These are phyloP conservation scores for Mycena amicta DNA, from an alignment of 768 basidiomycete genomes.

Conservation along the genomic window DNA sequence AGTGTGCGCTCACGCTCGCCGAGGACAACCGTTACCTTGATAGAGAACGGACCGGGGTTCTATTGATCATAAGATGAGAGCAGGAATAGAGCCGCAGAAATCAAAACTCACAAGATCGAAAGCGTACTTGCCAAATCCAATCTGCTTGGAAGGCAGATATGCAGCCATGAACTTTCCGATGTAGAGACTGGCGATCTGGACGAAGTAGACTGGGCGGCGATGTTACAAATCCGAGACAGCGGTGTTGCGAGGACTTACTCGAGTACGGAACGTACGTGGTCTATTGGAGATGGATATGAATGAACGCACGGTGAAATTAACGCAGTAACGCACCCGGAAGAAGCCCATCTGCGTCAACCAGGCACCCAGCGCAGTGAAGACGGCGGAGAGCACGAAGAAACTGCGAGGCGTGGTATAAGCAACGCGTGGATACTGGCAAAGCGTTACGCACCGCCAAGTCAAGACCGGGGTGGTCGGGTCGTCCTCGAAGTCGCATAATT, in stretches of 20 bases:
- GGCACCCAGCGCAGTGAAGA: conserved; percentile 29
- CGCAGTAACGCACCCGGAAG: background rate
- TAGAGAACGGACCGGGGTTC: conserved; percentile 26
- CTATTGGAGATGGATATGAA: conserved; percentile 5
- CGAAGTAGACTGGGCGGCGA: conserved; percentile 24
- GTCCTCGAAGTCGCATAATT: conserved; percentile 28
- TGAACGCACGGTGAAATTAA: background rate
- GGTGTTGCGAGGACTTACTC: conserved; percentile 8
- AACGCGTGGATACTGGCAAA: background rate
- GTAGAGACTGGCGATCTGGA: conserved; percentile 27
- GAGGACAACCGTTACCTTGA: no score
- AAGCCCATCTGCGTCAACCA: conserved; percentile 30
- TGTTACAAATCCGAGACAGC: no score
- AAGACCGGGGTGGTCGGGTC: conserved; percentile 26
- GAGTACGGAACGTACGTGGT: conserved; percentile 31
- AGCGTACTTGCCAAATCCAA: conserved; percentile 21
- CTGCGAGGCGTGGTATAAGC: conserved; percentile 1
- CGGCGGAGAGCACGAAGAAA: conserved; percentile 25
- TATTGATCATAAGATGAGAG: background rate
- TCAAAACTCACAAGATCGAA: conserved; percentile 20
- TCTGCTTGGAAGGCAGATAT: conserved; percentile 20
- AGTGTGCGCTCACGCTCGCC: no score
- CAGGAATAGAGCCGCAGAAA: background rate
- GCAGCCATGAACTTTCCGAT: conserved; percentile 26
- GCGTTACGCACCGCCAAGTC: conserved; percentile 25